Base-by-base conservation (phyloP, 2,329 filamentous ascomycete genomes). In the Ilyonectria mors-panacis region DNA sequence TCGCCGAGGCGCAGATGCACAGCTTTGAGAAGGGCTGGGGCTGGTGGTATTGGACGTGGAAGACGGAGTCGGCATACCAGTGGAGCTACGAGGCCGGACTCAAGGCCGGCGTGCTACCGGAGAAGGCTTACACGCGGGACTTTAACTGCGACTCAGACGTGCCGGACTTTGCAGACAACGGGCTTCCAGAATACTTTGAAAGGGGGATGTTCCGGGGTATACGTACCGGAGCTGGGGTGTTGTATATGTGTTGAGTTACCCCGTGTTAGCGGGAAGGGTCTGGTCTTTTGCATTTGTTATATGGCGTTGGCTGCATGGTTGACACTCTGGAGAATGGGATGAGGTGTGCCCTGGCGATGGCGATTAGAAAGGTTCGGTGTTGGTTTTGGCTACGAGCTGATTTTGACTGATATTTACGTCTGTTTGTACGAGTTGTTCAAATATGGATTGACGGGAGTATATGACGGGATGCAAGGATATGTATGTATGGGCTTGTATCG, bases 21-120 rank as follows among this genome's bases (percentile, higher is more conserved):
- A 93, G 91, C 66, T 99, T 98, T 77, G 95, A 98, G 81, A 91
- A 92, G 70, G 94, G 93, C 6, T 96, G 93, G 92, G 96, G 96
- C 55, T 99, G 96, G 96, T 98, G 97, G 83, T 99, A 99, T 83
- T 99, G 96, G 96, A 98, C 95, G 37, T 97, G 96, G 95, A 89
- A 94, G 82, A 97, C 95, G 33, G 95, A 98, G 84, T 86, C 82
- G 71, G 91, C 93, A 55, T 86, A 91, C 66, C 94, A 98, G 82
- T 99, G 96, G 96, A 97, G 94, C 79, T 97, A 96, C 84, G 91
- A 95, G 81, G 86, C 90, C 70, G 95, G 94, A 0, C 84, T 95
- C 69, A 87, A 87, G 59, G 92, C 92, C 2, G 94, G 94, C 0
- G 94, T 95, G 54, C 80, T 99, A 82, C 96, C 96, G 2, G 79